A percentile compares a stretch with the other conserved stretches of the same genome.
phyloP scores from a whole-genome alignment of 1,139 yeast genomes.

The Blastobotrys proliferans region DNA sequence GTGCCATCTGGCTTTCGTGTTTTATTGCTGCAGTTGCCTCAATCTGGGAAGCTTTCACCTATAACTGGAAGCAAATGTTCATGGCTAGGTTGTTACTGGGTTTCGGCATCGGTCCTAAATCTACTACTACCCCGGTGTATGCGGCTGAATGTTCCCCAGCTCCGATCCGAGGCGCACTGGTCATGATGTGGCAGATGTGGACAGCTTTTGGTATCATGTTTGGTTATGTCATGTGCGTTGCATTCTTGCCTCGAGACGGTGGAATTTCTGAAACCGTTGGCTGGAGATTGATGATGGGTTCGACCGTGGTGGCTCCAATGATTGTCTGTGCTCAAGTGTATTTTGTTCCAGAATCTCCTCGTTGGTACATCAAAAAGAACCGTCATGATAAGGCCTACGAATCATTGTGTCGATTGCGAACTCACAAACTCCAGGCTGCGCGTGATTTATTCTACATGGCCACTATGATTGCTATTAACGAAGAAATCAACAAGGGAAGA shows the following conservation, averaged over 20 bases:
- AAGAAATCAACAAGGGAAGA: constrained; percentile 43
- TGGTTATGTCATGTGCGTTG: constrained; percentile 68
- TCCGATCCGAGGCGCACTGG: constrained; percentile 70
- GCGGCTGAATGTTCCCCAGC: constrained; percentile 81
- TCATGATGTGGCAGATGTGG: constrained; percentile 87
- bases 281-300: constrained; percentile 56
- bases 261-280: constrained; percentile 47
- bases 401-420: constrained; percentile 32
- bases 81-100: constrained; percentile 71
- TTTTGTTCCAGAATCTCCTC: constrained; percentile 51
- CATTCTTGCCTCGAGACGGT: constrained; percentile 46
- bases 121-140: constrained; percentile 78
- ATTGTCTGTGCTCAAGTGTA: constrained; percentile 7
- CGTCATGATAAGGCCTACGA: constrained; percentile 8
- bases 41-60: constrained; percentile 72
- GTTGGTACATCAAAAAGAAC: constrained; percentile 39
- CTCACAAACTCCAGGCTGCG: constrained; percentile 58
- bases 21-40: constrained; percentile 62
- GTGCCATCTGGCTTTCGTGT: constrained; percentile 69
- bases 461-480: constrained; percentile 62
- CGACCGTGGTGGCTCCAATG: constrained; percentile 40
- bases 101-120: constrained; percentile 75
- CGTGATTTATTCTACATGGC: constrained; percentile 72
- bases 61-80: constrained; percentile 71
- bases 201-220: constrained; percentile 84